A percentile compares a stretch with the other conserved stretches of the same genome.
These are phyloP conservation scores for Ostreobium quekettii DNA, from an alignment of 139 green algal genomes.

Conservation along the genomic window DNA sequence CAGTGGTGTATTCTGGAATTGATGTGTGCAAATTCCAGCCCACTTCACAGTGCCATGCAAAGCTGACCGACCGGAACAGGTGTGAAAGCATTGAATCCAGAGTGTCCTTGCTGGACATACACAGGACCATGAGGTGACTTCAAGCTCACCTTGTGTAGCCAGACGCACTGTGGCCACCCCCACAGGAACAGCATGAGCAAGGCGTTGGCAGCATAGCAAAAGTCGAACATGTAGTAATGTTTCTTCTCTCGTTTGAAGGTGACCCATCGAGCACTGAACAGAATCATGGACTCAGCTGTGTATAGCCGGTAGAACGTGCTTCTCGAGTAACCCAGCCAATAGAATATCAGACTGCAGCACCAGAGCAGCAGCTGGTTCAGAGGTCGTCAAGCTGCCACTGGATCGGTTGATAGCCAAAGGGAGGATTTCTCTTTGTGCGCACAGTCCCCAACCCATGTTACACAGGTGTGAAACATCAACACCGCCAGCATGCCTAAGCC, in stretches of 20 bases:
- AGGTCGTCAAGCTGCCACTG: too few species aligned
- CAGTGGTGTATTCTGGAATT: background rate
- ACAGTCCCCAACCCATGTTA: too few species aligned
- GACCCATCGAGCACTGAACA: conserved; percentile 49
- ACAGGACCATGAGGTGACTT: conserved; percentile 23
- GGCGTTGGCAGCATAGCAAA: conserved; percentile 53
- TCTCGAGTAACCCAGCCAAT: conserved; percentile 62
- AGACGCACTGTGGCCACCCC: conserved; percentile 32
- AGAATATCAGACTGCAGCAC: conserved; percentile 52
- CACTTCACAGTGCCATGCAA: background rate
- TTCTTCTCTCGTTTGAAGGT: conserved; percentile 33
- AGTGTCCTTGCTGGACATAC: background rate
- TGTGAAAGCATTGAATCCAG: background rate
- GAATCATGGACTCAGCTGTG: conserved; percentile 41
- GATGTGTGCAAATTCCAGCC: background rate
- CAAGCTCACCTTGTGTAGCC: conserved; percentile 46
- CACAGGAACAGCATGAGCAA: conserved; percentile 59
- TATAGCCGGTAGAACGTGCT: conserved; percentile 63
- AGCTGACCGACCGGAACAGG: background rate
- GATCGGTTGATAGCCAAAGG: too few species aligned
- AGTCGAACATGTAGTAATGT: conserved; percentile 44
- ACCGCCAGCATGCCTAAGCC: too few species aligned
- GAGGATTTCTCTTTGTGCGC: too few species aligned
- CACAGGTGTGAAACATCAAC: too few species aligned
- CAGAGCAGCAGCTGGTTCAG: too few species aligned